These are phyloP conservation scores for Scleromitrula shiraiana DNA, from an alignment of 2,329 filamentous ascomycete genomes.

Conservation along the genomic window DNA sequence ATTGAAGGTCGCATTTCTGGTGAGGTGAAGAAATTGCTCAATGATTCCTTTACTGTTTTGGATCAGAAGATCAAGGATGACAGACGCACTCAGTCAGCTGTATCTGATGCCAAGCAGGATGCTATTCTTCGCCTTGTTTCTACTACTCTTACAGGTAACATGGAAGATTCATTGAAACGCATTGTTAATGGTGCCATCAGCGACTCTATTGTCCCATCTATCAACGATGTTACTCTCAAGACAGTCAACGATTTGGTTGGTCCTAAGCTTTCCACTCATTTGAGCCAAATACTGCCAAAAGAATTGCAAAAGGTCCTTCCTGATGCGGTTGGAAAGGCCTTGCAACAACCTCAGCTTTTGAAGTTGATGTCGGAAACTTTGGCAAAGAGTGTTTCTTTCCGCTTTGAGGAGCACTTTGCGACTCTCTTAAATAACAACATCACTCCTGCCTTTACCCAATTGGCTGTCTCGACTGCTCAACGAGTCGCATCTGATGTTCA, in stretches of 20 bases:
- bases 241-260: conserved; percentile 64
- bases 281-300: conserved; percentile 35
- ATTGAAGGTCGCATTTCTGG: conserved; percentile 41
- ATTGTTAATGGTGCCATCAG: conserved; percentile 57
- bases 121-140: conserved; percentile 61
- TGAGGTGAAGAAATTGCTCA: conserved; percentile 43
- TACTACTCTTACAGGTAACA: conserved; percentile 59
- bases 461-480: conserved; percentile 59
- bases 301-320: conserved; percentile 68
- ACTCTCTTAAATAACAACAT: conserved; percentile 54
- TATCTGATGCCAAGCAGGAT: conserved; percentile 58
- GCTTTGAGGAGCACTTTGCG: conserved; percentile 62
- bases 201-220: conserved; percentile 66
- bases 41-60: conserved; percentile 52
- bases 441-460: conserved; percentile 56
- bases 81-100: conserved; percentile 53
- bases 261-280: conserved; percentile 43
- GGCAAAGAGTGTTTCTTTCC: conserved; percentile 54
- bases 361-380: conserved; percentile 67
- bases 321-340: conserved; percentile 53
- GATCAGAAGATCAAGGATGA: conserved; percentile 61
- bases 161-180: conserved; percentile 41
- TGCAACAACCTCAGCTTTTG: conserved; percentile 68
- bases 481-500: conserved; percentile 63
- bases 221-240: conserved; percentile 52